Evolutionary conservation across 495 filamentous ascomycete species (phyloP), one percentile per base, ranked within the genome.

Genomic region (Schizothecium vesticola): DNA sequence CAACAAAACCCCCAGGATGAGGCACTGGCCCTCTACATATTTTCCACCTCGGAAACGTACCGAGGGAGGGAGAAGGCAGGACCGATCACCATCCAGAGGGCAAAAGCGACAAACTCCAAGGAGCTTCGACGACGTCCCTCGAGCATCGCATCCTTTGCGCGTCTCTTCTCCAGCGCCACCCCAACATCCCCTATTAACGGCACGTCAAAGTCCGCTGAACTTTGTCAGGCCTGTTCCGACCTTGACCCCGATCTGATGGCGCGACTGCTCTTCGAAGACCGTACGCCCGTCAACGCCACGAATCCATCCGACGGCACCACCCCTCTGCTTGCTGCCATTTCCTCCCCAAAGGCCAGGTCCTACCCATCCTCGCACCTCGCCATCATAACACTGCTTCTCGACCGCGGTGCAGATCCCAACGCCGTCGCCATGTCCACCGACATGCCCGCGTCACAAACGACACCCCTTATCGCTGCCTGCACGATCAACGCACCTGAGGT

Each of bases 401-500:
- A 75, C 24, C 67, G 36, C 61, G 74, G 74, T 4, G 74, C 74
- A 0, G 68, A 76, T n/a, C 60, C 70, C 0, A 70, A 76, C 22
- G 16, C 56, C 36, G 2, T 67, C 63, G 16, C 36, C 26, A 25
- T 24, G 1, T 4, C n/a, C 61, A 55, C 23, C 22, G 8, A 19
- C 24, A 12, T 3, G 24, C 24, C 51, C 10, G 62, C 58, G 9
- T 33, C 55, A 36, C 23, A 24, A 9, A 3, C 59, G 13, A 16
- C 22, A 22, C 11, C 33, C 1, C 16, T 76, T 0, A 56, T 63
- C 21, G 26, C 66, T 0, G 73, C 71, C 2, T 71, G 62, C 28
- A 21, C 64, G 29, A 36, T 66, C 3, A 61, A 68, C 22, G 23
- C 61, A 3, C 55, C 61, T n/a, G 67, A 56, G 24, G 65, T 68